Percentiles rank a stretch among this genome's conserved stretches.
Evolutionary conservation across 768 basidiomycete species (phyloP).

Genomic region (Mycena chlorophos): DNA sequence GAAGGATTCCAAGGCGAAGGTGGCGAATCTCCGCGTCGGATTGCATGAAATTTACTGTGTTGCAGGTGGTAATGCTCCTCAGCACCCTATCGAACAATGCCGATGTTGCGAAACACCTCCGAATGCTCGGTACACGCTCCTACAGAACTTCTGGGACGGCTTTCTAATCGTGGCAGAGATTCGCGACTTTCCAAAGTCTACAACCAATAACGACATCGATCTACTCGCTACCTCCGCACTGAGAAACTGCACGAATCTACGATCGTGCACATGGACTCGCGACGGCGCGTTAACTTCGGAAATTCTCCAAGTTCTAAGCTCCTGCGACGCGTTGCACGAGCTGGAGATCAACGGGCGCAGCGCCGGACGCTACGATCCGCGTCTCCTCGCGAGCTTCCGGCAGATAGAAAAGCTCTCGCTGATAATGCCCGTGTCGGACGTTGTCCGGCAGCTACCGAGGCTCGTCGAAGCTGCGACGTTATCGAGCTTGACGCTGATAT

Average conservation of each 20-base stretch:
- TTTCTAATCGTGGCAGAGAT: constrained; percentile 48
- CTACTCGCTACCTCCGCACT: too few species aligned
- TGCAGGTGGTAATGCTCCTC: constrained; percentile 63
- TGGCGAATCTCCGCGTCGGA: constrained; percentile 21
- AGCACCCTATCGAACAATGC: constrained; percentile 54
- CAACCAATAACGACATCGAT: too few species aligned
- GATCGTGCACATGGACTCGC: constrained; percentile 75
- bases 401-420: constrained; percentile 57
- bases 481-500: constrained; percentile 62
- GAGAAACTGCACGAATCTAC: constrained; percentile 60
- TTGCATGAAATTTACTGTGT: neutral
- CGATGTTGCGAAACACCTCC: constrained; percentile 59
- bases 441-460: constrained; percentile 59
- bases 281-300: constrained; percentile 68
- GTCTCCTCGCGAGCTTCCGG: constrained; percentile 50
- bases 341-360: constrained; percentile 74
- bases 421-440: constrained; percentile 69
- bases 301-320: constrained; percentile 54
- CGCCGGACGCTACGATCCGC: constrained; percentile 56
- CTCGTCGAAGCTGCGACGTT: constrained; percentile 44
- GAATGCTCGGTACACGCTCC: constrained; percentile 58
- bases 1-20: constrained; percentile 61
- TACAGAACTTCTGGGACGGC: neutral
- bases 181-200: constrained; percentile 71
- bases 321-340: constrained; percentile 45